Conservation (phyloP, 495 filamentous ascomycete genomes). For the Bryoglossum gracile region DNA sequence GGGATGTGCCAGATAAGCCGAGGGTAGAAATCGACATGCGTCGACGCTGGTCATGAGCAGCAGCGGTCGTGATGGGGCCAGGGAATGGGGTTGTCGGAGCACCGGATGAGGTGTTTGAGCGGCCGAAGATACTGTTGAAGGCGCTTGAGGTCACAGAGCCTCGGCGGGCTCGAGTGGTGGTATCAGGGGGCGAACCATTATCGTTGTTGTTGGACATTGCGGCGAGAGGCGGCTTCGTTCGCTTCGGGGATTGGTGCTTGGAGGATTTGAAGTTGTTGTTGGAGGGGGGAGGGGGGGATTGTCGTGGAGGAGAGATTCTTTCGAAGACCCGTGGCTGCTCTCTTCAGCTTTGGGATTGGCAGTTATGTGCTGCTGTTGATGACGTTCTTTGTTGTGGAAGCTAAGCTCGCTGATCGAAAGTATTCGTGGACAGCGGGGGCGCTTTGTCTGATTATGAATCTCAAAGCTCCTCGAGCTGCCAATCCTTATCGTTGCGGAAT, state of each 20-base stretch:
- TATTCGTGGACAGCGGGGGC: not conserved
- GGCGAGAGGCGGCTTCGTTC: constrained; percentile 13
- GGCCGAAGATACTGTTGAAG: constrained; percentile 47
- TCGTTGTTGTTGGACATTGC: constrained; percentile 36
- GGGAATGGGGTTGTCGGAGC: constrained; percentile 39
- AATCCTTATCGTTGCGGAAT: not conserved
- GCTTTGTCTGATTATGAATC: too few species aligned
- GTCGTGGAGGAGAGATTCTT: constrained; percentile 14
- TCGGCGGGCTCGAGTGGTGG: constrained; percentile 33
- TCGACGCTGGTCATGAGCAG: constrained; percentile 66
- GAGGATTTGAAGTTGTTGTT: not conserved
- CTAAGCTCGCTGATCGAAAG: constrained; percentile 3
- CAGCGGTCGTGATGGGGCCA: constrained; percentile 58
- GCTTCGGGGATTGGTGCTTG: not conserved
- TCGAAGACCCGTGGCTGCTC: constrained; percentile 18
- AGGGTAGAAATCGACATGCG: constrained; percentile 83
- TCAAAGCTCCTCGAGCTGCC: too few species aligned
- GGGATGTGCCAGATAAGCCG: constrained; percentile 72
- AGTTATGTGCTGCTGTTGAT: not conserved
- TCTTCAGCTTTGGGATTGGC: constrained; percentile 20
- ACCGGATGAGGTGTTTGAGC: constrained; percentile 38
- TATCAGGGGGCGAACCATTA: constrained; percentile 27
- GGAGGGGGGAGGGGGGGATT: not conserved
- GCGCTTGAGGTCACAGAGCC: constrained; percentile 47
- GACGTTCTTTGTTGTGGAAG: constrained; percentile 5